Base-by-base conservation (phyloP, 768 basidiomycete species). In the Collybia nuda region DNA sequence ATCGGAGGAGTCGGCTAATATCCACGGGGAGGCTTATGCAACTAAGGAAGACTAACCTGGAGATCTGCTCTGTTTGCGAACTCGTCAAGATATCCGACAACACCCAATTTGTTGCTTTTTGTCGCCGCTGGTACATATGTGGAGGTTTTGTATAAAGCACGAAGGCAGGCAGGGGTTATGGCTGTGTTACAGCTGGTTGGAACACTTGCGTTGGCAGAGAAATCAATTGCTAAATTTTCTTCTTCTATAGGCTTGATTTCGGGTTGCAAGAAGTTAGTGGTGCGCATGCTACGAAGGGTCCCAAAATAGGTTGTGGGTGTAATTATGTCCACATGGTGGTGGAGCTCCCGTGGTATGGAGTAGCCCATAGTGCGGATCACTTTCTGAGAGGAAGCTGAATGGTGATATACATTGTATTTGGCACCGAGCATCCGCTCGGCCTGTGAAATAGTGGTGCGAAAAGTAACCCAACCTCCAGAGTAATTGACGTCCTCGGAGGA, bases 261-360 rank as follows among this genome's bases (percentile, higher is more conserved):
- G n/a, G 81, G 78, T 59, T 82, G 77, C 21, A 80, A 51, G 65
- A 78, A 80, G 60, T 74, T 78, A 7, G 81, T 82, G 5, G 70
- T 65, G 45, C 72, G 72, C 79, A 85, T 81, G 55, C 71, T 74
- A 12, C 64, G 70, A 42, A 80, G 64, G 6, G 80, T 78, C 12
- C 82, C 76, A 55, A 88, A 88, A 58, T 82, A 81, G 5, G 85
- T 88, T 1, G 79, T 80, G 0, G 88, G 87, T 0, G 84, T 70
- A 24, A 88, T 71, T 18, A 85, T 66, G 21, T 81, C 67, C 54
- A 90, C 66, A 52, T 86, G 81, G 0, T 66, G 62, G 38, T 81
- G 80, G 29, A 85, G 68, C 3, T 69, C 67, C 39, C 68, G 61
- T 15, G 80, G 85, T 6, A 86, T 74, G 19, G 82, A 82, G 67